Conservation (phyloP, 129 eudicot genomes). For the Flaveria trinervia region DNA sequence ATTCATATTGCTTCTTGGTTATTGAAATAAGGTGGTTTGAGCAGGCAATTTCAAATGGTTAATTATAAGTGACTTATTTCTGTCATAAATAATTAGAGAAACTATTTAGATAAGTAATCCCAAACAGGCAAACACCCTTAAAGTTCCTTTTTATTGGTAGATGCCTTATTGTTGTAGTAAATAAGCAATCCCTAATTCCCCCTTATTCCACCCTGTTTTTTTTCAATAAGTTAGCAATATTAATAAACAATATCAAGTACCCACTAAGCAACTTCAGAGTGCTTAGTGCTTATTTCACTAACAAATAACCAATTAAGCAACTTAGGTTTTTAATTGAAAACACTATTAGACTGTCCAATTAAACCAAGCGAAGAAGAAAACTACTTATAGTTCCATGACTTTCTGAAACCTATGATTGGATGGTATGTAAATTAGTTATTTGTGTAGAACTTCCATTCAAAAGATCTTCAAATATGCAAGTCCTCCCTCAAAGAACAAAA, state of each 20-base stretch:
- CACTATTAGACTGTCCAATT: neutral
- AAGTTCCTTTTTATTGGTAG: too few species aligned
- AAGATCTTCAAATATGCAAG: neutral
- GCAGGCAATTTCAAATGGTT: neutral
- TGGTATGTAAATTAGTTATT: neutral
- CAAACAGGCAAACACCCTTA: neutral
- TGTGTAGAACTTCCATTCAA: neutral
- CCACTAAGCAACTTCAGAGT: neutral
- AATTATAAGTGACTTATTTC: neutral
- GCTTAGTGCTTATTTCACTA: neutral
- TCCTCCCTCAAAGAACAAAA: neutral
- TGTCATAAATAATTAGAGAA: neutral
- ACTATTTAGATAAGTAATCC: neutral
- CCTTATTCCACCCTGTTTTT: too few species aligned
- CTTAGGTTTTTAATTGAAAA: neutral
- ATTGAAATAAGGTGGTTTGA: neutral
- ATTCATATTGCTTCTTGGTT: neutral
- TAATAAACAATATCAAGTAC: neutral
- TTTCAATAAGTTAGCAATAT: neutral
- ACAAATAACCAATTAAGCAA: neutral
- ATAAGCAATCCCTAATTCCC: too few species aligned
- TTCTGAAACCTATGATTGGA: slow-evolving; percentile 2
- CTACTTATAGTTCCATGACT: neutral
- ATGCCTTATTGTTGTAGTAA: too few species aligned
- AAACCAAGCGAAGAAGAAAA: slow-evolving; percentile 2